Conservation (phyloP, 1,139 yeast genomes). For the Suhomyces chickasaworum region DNA sequence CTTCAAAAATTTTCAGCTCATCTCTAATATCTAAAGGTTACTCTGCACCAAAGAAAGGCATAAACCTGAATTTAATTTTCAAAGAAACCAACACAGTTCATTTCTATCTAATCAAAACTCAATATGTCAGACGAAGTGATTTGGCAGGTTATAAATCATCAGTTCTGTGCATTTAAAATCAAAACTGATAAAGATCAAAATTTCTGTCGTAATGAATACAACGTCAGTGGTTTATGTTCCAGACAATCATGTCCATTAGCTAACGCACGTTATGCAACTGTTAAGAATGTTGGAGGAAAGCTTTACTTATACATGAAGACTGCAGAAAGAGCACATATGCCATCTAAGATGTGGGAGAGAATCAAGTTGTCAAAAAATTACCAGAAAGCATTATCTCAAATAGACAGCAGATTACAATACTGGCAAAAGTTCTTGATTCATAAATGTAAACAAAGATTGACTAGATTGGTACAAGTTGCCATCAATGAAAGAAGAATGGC, state of each 20-base stretch:
- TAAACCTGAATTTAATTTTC: not conserved
- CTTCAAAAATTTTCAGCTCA: constrained; percentile 8
- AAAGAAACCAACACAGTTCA: not conserved
- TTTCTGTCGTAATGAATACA: constrained; percentile 86
- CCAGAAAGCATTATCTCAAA: constrained; percentile 80
- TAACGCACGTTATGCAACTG: constrained; percentile 93
- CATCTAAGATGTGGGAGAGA: constrained; percentile 92
- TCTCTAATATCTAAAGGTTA: constrained; percentile 1
- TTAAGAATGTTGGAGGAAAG: constrained; percentile 83
- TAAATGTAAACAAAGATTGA: constrained; percentile 93
- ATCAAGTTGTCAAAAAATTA: constrained; percentile 86
- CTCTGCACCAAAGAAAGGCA: not conserved
- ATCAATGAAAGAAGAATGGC: constrained; percentile 95
- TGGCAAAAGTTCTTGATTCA: constrained; percentile 93
- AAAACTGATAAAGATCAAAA: constrained; percentile 79
- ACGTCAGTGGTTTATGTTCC: constrained; percentile 86
- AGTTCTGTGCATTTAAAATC: constrained; percentile 85
- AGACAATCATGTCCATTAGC: constrained; percentile 96
- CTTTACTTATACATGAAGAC: constrained; percentile 94
- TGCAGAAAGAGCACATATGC: constrained; percentile 95
- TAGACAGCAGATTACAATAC: constrained; percentile 81
- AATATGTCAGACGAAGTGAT: constrained; percentile 62
- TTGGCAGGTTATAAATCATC: constrained; percentile 90
- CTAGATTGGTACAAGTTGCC: constrained; percentile 92
- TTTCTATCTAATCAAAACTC: not conserved